Evolutionary conservation across 1,284 basidiomycete species (phyloP).

Genomic region (Rhodofomes roseus): DNA sequence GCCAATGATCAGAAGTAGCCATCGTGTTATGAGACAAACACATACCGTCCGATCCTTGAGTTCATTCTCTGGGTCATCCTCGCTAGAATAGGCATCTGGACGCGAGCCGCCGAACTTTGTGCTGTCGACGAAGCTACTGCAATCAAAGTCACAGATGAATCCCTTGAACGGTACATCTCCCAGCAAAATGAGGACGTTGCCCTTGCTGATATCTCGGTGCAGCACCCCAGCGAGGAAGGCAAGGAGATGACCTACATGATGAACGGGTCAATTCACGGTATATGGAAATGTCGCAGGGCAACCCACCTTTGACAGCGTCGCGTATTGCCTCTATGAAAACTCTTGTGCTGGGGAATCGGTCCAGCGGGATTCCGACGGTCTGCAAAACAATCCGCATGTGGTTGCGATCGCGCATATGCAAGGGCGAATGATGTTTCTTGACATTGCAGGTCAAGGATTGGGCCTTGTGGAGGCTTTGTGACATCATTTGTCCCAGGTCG

Average conservation of each 20-base stretch:
- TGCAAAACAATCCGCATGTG: constrained; percentile 11
- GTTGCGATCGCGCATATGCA: constrained; percentile 2
- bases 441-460: no score
- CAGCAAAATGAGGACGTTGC: constrained; percentile 9
- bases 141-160: constrained; percentile 12
- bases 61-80: neutral
- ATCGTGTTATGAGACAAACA: no score
- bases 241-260: neutral
- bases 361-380: constrained; percentile 8
- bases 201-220: constrained; percentile 11
- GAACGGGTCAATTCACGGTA: neutral
- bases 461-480: no score
- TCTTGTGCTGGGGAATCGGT: constrained; percentile 8
- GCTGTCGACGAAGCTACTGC: neutral
- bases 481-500: no score
- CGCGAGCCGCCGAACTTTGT: neutral
- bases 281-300: neutral
- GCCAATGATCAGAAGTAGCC: no score
- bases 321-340: constrained; percentile 9
- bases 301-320: constrained; percentile 10
- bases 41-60: constrained; percentile 9
- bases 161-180: neutral
- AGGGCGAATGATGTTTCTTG: no score
- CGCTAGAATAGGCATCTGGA: neutral
- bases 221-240: constrained; percentile 1